Percentiles rank a stretch among this genome's conserved stretches.
Evolutionary conservation across 1,139 yeast species (phyloP).

Genomic region (Debaryomycetaceae sp.): DNA sequence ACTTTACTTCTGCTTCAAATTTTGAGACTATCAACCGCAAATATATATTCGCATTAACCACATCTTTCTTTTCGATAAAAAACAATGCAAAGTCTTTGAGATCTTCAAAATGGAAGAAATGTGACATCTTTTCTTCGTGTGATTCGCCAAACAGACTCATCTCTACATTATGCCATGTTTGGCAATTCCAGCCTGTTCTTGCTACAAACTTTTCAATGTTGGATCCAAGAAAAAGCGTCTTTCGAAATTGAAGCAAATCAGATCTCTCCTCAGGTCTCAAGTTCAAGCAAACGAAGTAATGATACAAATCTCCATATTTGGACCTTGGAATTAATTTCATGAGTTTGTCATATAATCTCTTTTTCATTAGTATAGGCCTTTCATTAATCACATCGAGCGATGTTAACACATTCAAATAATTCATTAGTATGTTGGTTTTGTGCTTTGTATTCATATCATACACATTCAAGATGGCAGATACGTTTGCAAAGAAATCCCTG

Average conservation of each 20-base stretch:
- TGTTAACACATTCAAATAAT: constrained; percentile 22
- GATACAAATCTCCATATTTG: constrained; percentile 25
- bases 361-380: constrained; percentile 20
- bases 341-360: constrained; percentile 17
- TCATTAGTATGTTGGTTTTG: constrained; percentile 19
- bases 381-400: constrained; percentile 22
- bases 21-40: constrained; percentile 35
- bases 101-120: constrained; percentile 29
- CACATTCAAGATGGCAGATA: constrained; percentile 18
- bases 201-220: constrained; percentile 31
- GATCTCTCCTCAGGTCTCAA: constrained; percentile 21
- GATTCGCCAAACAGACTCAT: constrained; percentile 13
- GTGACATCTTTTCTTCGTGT: constrained; percentile 27
- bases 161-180: constrained; percentile 37
- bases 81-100: constrained; percentile 21
- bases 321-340: constrained; percentile 17
- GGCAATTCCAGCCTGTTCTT: constrained; percentile 35
- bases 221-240: constrained; percentile 25
- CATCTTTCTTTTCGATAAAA: constrained; percentile 25
- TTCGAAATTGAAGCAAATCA: constrained; percentile 19
- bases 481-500: constrained; percentile 16
- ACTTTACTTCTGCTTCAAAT: constrained; percentile 22
- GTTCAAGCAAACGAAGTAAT: constrained; percentile 33
- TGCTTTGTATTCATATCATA: constrained; percentile 11
- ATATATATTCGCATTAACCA: constrained; percentile 32